A percentile compares a stretch with the other conserved stretches of the same genome.
Conservation (phyloP, 1,284 basidiomycete species). For the Leccinum solheimii region DNA sequence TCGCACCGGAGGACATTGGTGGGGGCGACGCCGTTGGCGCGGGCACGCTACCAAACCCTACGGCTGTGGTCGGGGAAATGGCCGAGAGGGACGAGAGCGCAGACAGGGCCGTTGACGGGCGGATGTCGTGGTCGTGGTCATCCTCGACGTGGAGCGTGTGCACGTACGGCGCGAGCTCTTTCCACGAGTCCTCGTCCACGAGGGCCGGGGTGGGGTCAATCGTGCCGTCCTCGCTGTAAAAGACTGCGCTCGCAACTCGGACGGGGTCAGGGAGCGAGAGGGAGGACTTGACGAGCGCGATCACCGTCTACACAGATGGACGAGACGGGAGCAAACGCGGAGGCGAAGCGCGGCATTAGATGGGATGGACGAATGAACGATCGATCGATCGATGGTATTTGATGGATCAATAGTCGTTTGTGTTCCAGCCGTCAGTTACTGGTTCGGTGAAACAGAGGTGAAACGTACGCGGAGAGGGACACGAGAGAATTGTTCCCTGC, state of each 20-base stretch:
- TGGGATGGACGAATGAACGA: neutral
- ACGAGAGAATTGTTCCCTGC: conserved; percentile 33
- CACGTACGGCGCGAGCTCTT: conserved; percentile 33
- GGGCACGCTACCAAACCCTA: neutral
- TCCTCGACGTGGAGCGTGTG: conserved; percentile 35
- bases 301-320: conserved; percentile 23
- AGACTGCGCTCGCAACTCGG: conserved; percentile 23
- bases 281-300: conserved; percentile 28
- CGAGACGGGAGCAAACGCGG: neutral
- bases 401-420: neutral
- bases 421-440: neutral
- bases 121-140: conserved; percentile 18
- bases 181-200: conserved; percentile 36
- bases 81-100: conserved; percentile 10
- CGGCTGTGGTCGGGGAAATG: neutral
- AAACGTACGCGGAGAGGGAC: conserved; percentile 33
- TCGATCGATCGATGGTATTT: neutral
- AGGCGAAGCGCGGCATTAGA: neutral
- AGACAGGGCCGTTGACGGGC: conserved; percentile 12
- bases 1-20: neutral
- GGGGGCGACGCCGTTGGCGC: neutral
- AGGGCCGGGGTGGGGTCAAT: conserved; percentile 24
- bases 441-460: neutral
- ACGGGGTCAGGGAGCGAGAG: conserved; percentile 24
- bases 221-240: conserved; percentile 33